These are phyloP conservation scores for Diaporthe sp. DNA, from an alignment of 2,329 filamentous ascomycete genomes.

Conservation along the genomic window DNA sequence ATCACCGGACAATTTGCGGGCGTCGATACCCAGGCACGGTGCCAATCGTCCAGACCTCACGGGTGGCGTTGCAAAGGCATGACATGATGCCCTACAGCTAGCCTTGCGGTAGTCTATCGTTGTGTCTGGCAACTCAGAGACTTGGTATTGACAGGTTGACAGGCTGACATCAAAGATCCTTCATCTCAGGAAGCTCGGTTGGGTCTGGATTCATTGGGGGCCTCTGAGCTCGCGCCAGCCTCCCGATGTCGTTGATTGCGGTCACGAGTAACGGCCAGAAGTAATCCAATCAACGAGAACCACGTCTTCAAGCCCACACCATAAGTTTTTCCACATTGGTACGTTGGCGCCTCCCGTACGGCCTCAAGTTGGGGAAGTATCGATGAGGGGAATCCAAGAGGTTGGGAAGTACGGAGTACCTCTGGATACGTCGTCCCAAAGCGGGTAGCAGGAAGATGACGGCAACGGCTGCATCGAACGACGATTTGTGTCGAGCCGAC, in stretches of 20 bases:
- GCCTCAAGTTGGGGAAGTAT: slow-evolving; percentile 30
- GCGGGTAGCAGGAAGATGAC: slow-evolving; percentile 32
- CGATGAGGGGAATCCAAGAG: slow-evolving; percentile 38
- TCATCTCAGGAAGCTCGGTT: slow-evolving; percentile 36
- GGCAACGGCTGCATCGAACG: slow-evolving; percentile 30
- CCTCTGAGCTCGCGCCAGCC: slow-evolving; percentile 46
- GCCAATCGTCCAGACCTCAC: neutral
- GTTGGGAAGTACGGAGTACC: slow-evolving; percentile 28
- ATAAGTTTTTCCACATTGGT: slow-evolving; percentile 44
- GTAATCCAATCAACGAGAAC: slow-evolving; percentile 51
- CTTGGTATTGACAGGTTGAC: neutral
- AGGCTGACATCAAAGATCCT: slow-evolving; percentile 3
- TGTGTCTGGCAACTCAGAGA: slow-evolving; percentile 10
- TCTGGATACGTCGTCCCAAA: slow-evolving; percentile 23
- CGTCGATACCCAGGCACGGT: neutral
- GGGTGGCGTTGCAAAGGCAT: neutral
- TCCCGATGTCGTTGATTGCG: slow-evolving; percentile 46
- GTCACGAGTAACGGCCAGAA: slow-evolving; percentile 45
- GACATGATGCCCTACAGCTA: neutral
- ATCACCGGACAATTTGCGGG: neutral
- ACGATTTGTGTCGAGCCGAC: slow-evolving; percentile 21
- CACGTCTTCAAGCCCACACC: slow-evolving; percentile 52
- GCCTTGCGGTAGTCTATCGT: neutral
- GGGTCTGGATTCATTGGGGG: slow-evolving; percentile 48
- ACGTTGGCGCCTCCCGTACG: slow-evolving; percentile 41